Percentiles rank a stretch among this genome's conserved stretches.
Evolutionary conservation across 2,329 filamentous ascomycete species (phyloP).

Genomic region (Aspergillus novofumigatus): DNA sequence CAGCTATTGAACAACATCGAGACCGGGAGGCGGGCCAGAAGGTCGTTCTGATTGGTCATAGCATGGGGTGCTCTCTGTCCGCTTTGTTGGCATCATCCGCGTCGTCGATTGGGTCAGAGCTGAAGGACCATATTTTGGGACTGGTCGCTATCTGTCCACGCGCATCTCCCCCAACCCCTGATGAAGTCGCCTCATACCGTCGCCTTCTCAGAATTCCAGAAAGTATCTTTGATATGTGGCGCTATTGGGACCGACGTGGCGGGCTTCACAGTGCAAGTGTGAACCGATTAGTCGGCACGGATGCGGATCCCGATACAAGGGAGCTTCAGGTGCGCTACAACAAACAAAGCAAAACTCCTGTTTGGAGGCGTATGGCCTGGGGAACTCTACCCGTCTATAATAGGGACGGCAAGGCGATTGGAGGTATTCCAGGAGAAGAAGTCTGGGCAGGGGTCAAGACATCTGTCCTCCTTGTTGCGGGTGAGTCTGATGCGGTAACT

Average conservation of each 20-base stretch:
- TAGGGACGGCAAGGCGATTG: conserved; percentile 43
- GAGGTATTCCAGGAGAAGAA: conserved; percentile 65
- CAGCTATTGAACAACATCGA: conserved; percentile 69
- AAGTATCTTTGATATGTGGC: conserved; percentile 68
- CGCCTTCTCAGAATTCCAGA: conserved; percentile 64
- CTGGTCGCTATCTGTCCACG: conserved; percentile 78
- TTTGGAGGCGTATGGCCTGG: conserved; percentile 77
- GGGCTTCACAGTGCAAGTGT: conserved; percentile 76
- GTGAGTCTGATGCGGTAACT: conserved; percentile 71
- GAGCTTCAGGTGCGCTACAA: conserved; percentile 55
- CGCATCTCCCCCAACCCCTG: conserved; percentile 57
- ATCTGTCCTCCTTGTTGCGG: conserved; percentile 75
- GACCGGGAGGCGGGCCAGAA: conserved; percentile 63
- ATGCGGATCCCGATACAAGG: conserved; percentile 39
- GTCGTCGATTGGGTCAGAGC: conserved; percentile 48
- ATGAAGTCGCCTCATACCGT: conserved; percentile 49
- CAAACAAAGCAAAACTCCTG: conserved; percentile 72
- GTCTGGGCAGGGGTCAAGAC: conserved; percentile 69
- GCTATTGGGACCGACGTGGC: conserved; percentile 73
- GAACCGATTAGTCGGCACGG: conserved; percentile 58
- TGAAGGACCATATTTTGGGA: conserved; percentile 66
- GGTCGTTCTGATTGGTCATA: conserved; percentile 80
- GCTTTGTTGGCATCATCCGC: conserved; percentile 64
- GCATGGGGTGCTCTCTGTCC: conserved; percentile 79
- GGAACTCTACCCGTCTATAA: conserved; percentile 63